Conservation (phyloP, 2,329 filamentous ascomycete species). For the Chaetothyriales sp. region DNA sequence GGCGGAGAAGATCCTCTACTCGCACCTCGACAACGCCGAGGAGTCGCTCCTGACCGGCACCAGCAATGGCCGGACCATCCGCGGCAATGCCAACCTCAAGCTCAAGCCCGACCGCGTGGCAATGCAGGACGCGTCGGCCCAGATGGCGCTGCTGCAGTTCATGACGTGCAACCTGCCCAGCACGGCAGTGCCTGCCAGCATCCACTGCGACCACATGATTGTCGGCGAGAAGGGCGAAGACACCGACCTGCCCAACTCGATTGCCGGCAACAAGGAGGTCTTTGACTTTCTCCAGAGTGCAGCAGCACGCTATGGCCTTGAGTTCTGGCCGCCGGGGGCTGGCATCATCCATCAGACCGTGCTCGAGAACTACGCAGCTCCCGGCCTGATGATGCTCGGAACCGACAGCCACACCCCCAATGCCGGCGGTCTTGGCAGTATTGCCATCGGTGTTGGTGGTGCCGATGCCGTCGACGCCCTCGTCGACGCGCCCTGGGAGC, state of each 20-base stretch:
- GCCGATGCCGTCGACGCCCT: conserved; percentile 95
- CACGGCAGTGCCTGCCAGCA: conserved; percentile 89
- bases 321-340: conserved; percentile 88
- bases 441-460: conserved; percentile 93
- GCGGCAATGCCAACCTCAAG: conserved; percentile 83
- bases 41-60: conserved; percentile 75
- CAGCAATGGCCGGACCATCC: conserved; percentile 67
- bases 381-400: conserved; percentile 95
- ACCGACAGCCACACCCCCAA: conserved; percentile 97
- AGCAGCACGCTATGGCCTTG: conserved; percentile 78
- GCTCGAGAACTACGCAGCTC: conserved; percentile 93
- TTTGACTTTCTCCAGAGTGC: conserved; percentile 96
- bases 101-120: conserved; percentile 94
- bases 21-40: conserved; percentile 79
- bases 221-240: conserved; percentile 85
- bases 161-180: conserved; percentile 87
- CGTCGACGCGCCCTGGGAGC: conserved; percentile 91
- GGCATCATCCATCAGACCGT: conserved; percentile 97
- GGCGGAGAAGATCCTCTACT: conserved; percentile 96
- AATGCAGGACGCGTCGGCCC: conserved; percentile 97
- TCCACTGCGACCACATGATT: conserved; percentile 98
- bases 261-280: conserved; percentile 87
- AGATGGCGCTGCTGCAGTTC: conserved; percentile 97
- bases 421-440: conserved; percentile 82
- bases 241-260: conserved; percentile 69